Percentiles rank a stretch among this genome's conserved stretches.
Evolutionary conservation across 1,284 basidiomycete species (phyloP).

Genomic region (Ustilago tritici): DNA sequence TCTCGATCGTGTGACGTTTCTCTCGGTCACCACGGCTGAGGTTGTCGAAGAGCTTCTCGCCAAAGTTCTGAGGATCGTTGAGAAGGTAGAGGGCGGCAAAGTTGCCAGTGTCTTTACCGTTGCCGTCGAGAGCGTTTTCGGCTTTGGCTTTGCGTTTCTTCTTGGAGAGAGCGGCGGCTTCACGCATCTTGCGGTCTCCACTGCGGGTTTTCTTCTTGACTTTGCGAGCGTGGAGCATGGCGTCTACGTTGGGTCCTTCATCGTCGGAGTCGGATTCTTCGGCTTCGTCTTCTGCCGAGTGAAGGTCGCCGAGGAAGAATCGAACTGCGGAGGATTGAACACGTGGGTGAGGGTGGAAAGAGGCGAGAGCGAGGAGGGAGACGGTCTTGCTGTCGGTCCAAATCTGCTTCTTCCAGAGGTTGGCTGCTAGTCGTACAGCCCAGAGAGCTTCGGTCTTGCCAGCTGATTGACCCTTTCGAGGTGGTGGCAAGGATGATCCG

Average conservation of each 20-base stretch:
- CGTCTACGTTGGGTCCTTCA: conserved; percentile 55
- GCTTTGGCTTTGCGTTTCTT: conserved; percentile 55
- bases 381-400: conserved; percentile 96
- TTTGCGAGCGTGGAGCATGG: conserved; percentile 64
- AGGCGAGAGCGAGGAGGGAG: conserved; percentile 89
- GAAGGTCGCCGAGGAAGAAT: conserved; percentile 86
- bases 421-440: conserved; percentile 93
- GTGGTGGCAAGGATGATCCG: conserved; percentile 20
- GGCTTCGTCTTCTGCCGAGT: conserved; percentile 64
- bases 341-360: conserved; percentile 92
- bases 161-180: conserved; percentile 59
- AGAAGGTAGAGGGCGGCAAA: conserved; percentile 94
- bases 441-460: conserved; percentile 84
- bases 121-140: conserved; percentile 49
- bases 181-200: conserved; percentile 65
- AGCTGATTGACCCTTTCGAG: conserved; percentile 72
- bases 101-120: conserved; percentile 73
- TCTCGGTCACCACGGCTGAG: conserved; percentile 80
- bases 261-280: conserved; percentile 51
- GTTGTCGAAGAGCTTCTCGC: conserved; percentile 91
- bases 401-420: conserved; percentile 92
- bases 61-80: conserved; percentile 94
- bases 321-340: conserved; percentile 96
- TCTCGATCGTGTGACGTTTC: conserved; percentile 87
- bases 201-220: conserved; percentile 66